A percentile compares a stretch with the other conserved stretches of the same genome.
These are phyloP conservation scores for Fusarium goolgardi DNA, from an alignment of 2,329 filamentous ascomycete genomes.

Conservation along the genomic window DNA sequence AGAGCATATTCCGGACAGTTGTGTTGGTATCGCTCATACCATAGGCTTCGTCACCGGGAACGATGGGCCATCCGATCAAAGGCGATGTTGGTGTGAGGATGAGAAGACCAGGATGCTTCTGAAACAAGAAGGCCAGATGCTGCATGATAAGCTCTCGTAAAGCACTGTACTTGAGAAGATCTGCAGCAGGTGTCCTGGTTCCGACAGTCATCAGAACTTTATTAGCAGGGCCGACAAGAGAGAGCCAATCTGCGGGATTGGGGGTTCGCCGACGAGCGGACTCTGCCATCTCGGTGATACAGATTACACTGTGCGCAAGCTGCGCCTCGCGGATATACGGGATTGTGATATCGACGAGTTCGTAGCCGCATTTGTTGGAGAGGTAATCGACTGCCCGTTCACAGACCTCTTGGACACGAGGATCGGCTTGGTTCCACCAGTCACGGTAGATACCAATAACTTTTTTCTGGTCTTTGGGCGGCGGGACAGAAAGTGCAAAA, in stretches of 20 bases:
- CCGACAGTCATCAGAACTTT: conserved; percentile 75
- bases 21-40: conserved; percentile 80
- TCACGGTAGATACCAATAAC: conserved; percentile 77
- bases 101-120: conserved; percentile 77
- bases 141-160: conserved; percentile 82
- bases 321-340: conserved; percentile 78
- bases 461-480: conserved; percentile 60
- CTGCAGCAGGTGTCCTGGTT: conserved; percentile 71
- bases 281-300: conserved; percentile 76
- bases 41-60: conserved; percentile 69
- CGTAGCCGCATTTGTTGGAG: conserved; percentile 61
- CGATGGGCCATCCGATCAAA: conserved; percentile 77
- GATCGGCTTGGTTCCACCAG: conserved; percentile 64
- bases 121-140: conserved; percentile 78
- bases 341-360: conserved; percentile 69
- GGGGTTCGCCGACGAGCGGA: conserved; percentile 57
- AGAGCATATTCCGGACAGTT: conserved; percentile 83
- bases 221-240: conserved; percentile 73
- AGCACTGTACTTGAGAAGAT: conserved; percentile 78
- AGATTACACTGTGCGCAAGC: conserved; percentile 80
- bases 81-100: conserved; percentile 84
- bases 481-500: conserved; percentile 70
- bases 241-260: conserved; percentile 62
- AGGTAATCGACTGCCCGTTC: conserved; percentile 70
- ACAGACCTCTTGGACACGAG: conserved; percentile 71